Evolutionary conservation across 2,329 filamentous ascomycete species (phyloP), one percentile per base, ranked within the genome.

Genomic region (Chaetomiaceae sp.): DNA sequence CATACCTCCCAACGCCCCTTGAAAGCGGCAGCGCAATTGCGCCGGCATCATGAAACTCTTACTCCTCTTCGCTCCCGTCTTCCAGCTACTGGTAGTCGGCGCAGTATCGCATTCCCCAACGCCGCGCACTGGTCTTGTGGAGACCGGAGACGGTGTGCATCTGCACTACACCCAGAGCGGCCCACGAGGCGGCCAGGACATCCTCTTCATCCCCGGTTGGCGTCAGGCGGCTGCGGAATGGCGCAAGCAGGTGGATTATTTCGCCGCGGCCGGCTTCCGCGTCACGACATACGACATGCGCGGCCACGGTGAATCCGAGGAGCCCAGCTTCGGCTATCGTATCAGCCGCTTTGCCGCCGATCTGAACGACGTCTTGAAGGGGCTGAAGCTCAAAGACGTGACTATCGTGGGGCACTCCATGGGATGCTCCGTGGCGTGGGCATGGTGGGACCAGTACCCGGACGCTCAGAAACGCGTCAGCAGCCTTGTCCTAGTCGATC

Each of bases 381-480:
- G 64, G 13, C 64, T 71, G 13, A 52, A 69, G 41, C 62, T 70
- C 32, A 57, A 55, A 2, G 47, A 65, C n/a, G 59, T 64, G 11
- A 61, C 61, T 52, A 55, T 71, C 10, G 56, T 70, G 44, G 68
- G 62, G 1, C 69, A 71, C 54, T 69, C 67, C 0, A 70, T 70
- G 63, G 69, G 68, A 10, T 62, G 58, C n/a, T 62, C 62, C 1
- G 52, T 70, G 2, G 53, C 61, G 2, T 70, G 66, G 66, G 65
- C 66, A 1, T 64, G 64, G 51, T 68, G 66, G 64, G 65, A 68
- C 46, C 46, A 65, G 29, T 69, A 63, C 48, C 47, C 62, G 7
- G 57, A 62, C 18, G 51, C 58, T 30, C 64, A 54, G 29, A 32
- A 43, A 16, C 59, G 63, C 13, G 41, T 69, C 33, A 16, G 34